These are phyloP conservation scores for Hevea brasiliensis DNA, from an alignment of 345 rosid species.

Conservation along the genomic window DNA sequence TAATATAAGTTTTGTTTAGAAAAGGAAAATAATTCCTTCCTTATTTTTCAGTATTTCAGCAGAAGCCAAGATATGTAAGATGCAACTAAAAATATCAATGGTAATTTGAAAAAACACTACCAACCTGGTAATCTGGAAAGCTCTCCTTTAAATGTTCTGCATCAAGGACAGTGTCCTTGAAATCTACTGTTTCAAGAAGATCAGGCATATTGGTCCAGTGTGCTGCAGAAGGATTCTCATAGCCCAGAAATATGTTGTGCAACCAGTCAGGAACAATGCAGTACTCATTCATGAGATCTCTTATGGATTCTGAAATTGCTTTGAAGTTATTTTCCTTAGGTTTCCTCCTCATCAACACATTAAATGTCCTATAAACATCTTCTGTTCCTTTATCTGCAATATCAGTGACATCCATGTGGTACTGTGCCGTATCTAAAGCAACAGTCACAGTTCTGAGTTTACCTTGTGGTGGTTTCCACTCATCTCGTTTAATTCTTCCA, in stretches of 20 bases:
- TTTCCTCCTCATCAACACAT: slow-evolving; percentile 93
- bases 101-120: too few species aligned
- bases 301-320: slow-evolving; percentile 95
- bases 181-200: slow-evolving; percentile 80
- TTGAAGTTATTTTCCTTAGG: slow-evolving; percentile 99
- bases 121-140: slow-evolving; percentile 77
- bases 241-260: slow-evolving; percentile 92
- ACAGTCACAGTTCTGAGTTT: slow-evolving; percentile 86
- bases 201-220: slow-evolving; percentile 99
- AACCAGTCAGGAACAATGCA: slow-evolving; percentile 99
- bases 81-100: background rate
- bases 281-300: slow-evolving; percentile 99
- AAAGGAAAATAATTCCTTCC: background rate
- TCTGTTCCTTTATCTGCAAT: slow-evolving; percentile 92
- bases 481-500: slow-evolving; percentile 89
- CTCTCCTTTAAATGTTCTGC: slow-evolving; percentile 75
- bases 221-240: slow-evolving; percentile 98
- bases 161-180: slow-evolving; percentile 88
- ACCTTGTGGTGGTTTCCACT: slow-evolving; percentile 99
- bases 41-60: background rate
- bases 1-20: too few species aligned
- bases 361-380: slow-evolving; percentile 88
- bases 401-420: slow-evolving; percentile 92
- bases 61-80: background rate
- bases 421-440: slow-evolving; percentile 95